Conservation (phyloP, 2,329 filamentous ascomycete genomes). For the Stemphylium beticola region DNA sequence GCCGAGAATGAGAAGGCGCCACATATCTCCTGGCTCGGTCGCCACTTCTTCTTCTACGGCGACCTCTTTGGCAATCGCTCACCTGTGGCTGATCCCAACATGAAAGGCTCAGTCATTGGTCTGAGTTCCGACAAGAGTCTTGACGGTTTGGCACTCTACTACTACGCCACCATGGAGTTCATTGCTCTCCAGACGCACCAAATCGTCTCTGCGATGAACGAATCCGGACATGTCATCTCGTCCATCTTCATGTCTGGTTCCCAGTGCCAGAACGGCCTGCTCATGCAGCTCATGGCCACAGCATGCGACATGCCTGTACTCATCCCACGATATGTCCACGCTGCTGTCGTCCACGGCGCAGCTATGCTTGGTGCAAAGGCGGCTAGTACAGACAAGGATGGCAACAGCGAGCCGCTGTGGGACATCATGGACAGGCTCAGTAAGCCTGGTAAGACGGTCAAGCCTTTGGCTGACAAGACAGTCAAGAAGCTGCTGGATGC, state of each 20-base stretch:
- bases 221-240: conserved; percentile 81
- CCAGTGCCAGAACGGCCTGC: conserved; percentile 92
- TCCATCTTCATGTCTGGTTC: conserved; percentile 99
- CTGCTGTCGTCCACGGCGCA: conserved; percentile 95
- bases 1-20: conserved; percentile 72
- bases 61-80: conserved; percentile 97
- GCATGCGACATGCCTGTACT: conserved; percentile 91
- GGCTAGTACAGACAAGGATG: conserved; percentile 78
- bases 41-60: conserved; percentile 98
- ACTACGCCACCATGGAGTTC: conserved; percentile 97
- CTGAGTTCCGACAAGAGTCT: conserved; percentile 85
- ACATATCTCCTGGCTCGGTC: conserved; percentile 80
- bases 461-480: conserved; percentile 71
- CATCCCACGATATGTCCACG: conserved; percentile 91
- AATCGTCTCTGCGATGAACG: conserved; percentile 94
- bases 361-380: conserved; percentile 98
- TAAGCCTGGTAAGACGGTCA: conserved; percentile 85
- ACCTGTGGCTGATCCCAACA: conserved; percentile 88
- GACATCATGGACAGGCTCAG: conserved; percentile 97
- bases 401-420: conserved; percentile 88
- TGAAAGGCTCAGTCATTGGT: conserved; percentile 89
- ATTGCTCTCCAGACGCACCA: conserved; percentile 96
- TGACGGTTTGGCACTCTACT: conserved; percentile 86
- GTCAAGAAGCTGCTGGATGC: conserved; percentile 82
- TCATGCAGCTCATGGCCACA: conserved; percentile 91